phyloP scores from a whole-genome alignment of 495 filamentous ascomycete species.

The Podospora appendiculata region DNA sequence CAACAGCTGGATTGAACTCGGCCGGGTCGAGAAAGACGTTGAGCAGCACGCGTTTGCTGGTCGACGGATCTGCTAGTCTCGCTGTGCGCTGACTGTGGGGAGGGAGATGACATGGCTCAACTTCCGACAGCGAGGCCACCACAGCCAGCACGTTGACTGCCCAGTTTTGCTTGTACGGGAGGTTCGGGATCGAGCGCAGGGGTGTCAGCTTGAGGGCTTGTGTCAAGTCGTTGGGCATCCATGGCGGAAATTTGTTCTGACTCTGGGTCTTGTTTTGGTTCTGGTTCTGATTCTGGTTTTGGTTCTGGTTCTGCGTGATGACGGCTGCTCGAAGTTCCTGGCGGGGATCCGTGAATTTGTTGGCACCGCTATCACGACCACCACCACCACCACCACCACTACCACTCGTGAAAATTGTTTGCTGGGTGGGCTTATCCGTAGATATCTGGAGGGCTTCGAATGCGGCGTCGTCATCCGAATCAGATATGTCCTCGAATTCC shows the following conservation, averaged over 20 bases:
- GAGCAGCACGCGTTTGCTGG: constrained; percentile 32
- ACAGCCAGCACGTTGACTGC: constrained; percentile 38
- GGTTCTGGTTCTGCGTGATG: constrained; percentile 3
- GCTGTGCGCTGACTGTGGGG: constrained; percentile 34
- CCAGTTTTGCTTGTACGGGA: constrained; percentile 44
- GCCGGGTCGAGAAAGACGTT: constrained; percentile 39
- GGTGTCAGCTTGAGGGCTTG: constrained; percentile 32
- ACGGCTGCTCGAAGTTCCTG: constrained; percentile 4
- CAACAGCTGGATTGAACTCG: constrained; percentile 27
- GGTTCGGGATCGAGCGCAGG: constrained; percentile 30
- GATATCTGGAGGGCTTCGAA: constrained; percentile 7
- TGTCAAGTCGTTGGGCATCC: constrained; percentile 17
- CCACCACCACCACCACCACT: no score
- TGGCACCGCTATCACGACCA: no score
- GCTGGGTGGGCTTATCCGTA: not conserved
- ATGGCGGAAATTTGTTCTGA: constrained; percentile 1
- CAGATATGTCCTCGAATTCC: constrained; percentile 5
- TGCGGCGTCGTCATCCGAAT: constrained; percentile 8
- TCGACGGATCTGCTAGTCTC: constrained; percentile 32
- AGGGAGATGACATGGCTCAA: constrained; percentile 30
- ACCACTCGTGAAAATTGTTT: no score
- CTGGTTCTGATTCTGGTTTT: not conserved
- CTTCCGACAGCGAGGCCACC: constrained; percentile 27
- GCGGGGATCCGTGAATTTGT: not conserved
- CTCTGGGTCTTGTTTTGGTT: constrained; percentile 6